Evolutionary conservation across 1,284 basidiomycete genomes (phyloP), one percentile per base, ranked within the genome.

Genomic region (Ustilago lituana): DNA sequence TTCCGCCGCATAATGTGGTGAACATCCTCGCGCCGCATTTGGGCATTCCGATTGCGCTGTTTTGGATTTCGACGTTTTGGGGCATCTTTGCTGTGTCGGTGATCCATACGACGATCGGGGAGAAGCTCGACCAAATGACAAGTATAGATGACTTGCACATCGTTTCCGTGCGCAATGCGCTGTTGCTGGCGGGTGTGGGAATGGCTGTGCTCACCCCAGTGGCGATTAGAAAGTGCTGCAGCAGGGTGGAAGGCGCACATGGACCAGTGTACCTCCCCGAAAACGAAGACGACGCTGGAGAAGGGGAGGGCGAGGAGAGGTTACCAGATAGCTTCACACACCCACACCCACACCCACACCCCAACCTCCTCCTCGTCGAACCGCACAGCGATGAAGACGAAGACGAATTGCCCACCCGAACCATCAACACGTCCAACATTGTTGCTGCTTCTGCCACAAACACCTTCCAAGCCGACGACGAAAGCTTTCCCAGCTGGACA

Each of bases 71-170:
- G 73, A 94, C 93, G 0, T 93, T 91, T 83, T 85, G 96, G 29
- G 95, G 94, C 26, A 93, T 97, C 73, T 87, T 94, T 50, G 94
- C 94, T 40, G 90, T 94, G 33, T 89, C 89, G 0, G 90, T 95
- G 65, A 98, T 98, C 77, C 95, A 98, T 82, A 93, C 92, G 0
- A 94, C 93, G 12, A 95, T 98, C 68, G 95, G 95, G 2, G 90
- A 91, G 36, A 82, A 83, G 43, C 86, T 98, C 26, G 94, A 97
- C 75, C 89, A 94, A 67, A 97, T 98, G 93, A 94, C 94, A 4
- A 89, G 88, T 35, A 86, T 94, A 0, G 90, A 88, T 35, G 94
- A 97, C 82, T 97, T 98, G 82, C 89, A 94, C 80, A 86, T 98
- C 48, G 88, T 98, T 69, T 94, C 91, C 53, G 89, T 89, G 87